phyloP scores from a whole-genome alignment of 345 rosid genomes.

The Arabidopsis suecica region DNA sequence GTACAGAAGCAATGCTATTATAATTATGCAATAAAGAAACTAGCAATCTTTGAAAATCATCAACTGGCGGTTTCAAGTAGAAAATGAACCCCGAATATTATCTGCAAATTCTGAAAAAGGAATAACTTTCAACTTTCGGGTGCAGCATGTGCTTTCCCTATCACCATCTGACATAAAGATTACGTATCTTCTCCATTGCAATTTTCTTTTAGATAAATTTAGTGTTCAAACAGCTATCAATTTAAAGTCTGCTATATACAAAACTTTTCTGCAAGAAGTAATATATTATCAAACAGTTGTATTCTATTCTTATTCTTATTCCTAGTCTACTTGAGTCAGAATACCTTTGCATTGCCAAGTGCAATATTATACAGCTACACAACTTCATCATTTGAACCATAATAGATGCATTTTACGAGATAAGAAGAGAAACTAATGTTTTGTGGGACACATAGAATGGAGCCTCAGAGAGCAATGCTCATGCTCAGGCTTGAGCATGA shows the following conservation, averaged over 20 bases:
- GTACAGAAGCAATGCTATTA: slow-evolving; percentile 3
- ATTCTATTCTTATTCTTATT: not conserved
- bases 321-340: not conserved
- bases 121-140: not conserved
- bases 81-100: slow-evolving; percentile 12
- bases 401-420: not conserved
- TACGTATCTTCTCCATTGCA: not conserved
- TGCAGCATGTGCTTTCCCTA: not conserved
- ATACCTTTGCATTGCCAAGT: not conserved
- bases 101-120: not conserved
- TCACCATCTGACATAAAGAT: not conserved
- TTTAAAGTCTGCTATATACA: slow-evolving; percentile 14
- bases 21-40: slow-evolving; percentile 22
- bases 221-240: slow-evolving; percentile 26
- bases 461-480: slow-evolving; percentile 10
- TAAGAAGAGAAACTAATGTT: slow-evolving; percentile 9
- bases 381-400: not conserved
- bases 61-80: slow-evolving; percentile 21
- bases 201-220: not conserved
- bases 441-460: slow-evolving; percentile 1
- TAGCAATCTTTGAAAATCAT: not conserved
- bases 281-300: not conserved
- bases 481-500: not conserved
- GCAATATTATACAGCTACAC: slow-evolving; percentile 3
- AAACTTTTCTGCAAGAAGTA: slow-evolving; percentile 8